Evolutionary conservation across 257 asterid genomes (phyloP).

Genomic region (Solanum boliviense): DNA sequence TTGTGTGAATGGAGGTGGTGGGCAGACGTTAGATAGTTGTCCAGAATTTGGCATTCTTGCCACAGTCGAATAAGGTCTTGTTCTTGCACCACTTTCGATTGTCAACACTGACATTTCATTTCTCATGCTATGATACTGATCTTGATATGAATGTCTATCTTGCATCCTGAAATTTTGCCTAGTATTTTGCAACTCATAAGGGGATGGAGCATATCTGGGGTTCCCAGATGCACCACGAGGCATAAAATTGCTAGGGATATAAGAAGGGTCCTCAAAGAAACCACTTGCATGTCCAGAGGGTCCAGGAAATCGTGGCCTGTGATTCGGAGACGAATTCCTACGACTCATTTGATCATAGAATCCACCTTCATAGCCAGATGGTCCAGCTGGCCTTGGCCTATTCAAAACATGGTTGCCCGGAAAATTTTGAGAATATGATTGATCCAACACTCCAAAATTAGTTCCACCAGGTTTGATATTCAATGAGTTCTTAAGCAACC

Average conservation of each 20-base stretch:
- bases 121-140: slow-evolving; percentile 36
- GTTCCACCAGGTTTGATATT: slow-evolving; percentile 31
- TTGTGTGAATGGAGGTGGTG: slow-evolving; percentile 18
- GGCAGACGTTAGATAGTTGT: slow-evolving; percentile 8
- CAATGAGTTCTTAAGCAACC: slow-evolving; percentile 64
- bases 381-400: slow-evolving; percentile 67
- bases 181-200: slow-evolving; percentile 22
- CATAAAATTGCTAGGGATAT: slow-evolving; percentile 11
- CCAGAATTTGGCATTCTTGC: slow-evolving; percentile 26
- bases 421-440: slow-evolving; percentile 19
- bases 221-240: slow-evolving; percentile 27
- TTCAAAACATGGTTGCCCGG: slow-evolving; percentile 24
- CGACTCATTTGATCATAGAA: slow-evolving; percentile 18
- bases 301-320: slow-evolving; percentile 35
- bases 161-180: slow-evolving; percentile 28
- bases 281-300: slow-evolving; percentile 29
- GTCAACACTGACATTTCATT: slow-evolving; percentile 47
- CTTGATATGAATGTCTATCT: slow-evolving; percentile 30
- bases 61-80: slow-evolving; percentile 12
- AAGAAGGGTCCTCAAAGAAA: slow-evolving; percentile 25
- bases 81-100: slow-evolving; percentile 25
- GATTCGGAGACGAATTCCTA: slow-evolving; percentile 22
- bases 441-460: slow-evolving; percentile 16
- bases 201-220: slow-evolving; percentile 19
- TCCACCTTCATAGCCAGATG: slow-evolving; percentile 63